Base-by-base conservation (phyloP, 345 rosid species). In the Draba incana region DNA sequence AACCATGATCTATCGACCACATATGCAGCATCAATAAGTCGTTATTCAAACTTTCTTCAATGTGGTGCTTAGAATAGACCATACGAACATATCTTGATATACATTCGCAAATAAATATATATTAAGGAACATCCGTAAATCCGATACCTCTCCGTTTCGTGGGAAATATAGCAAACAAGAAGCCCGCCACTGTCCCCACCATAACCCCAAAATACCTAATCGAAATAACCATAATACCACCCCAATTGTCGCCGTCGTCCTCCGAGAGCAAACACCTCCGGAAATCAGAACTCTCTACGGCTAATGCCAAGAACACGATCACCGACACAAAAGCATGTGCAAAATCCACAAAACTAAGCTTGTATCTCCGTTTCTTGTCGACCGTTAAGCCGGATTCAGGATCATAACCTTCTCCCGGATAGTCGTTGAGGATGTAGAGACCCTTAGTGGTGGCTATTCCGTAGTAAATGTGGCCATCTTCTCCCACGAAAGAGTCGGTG, bases 101-200 rank as follows among this genome's bases (percentile, higher is more conserved):
- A 27, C 10, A 5, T 13, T 20, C 13, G 23, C 3, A 13, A 8
- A 14, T 33, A 10, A 6, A 56, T 38, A 38, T 13, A 57, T 11
- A 4, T 24, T 0, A 51, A 8, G 3, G 54, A 45, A 12, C 9
- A 51, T 42, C 74, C 4, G 69, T 65, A 24, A 33, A 78, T 2
- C 90, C 86, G n/a, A 87, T 82, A 48, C 90, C 88, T 74, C 78
- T 66, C 1, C 89, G 81, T 20, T 23, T 64, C 8, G 88, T 79
- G 0, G 92, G 92, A 42, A 87, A 87, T 16, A 87, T 27, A 37
- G 64, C 69, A 76, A 87, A 79, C 64, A 87, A 37, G 27, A 76
- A 60, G 66, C 79, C 82, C 0, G 76, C 75, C 7, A 82, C 10
- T n/a, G 72, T 11, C 23, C 78, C 85, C 15, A 66, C 83, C 53